Conservation (phyloP, 352 stramenopile genomes). For the Lagenidium giganteum region DNA sequence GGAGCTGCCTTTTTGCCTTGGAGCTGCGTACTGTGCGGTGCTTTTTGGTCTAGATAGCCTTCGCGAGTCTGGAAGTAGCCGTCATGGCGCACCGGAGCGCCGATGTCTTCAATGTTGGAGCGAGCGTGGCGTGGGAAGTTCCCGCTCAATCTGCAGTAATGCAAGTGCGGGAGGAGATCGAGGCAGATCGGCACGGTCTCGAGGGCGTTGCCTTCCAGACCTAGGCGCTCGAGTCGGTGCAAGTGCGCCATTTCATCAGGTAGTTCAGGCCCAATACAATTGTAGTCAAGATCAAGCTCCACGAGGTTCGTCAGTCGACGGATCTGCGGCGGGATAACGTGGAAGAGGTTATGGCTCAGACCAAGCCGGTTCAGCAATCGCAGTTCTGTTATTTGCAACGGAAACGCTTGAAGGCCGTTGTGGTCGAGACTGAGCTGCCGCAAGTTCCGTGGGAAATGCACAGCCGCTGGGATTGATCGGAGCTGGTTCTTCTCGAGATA, state of each 20-base stretch:
- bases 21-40: neutral
- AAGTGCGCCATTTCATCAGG: conserved; percentile 34
- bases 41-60: conserved; percentile 9
- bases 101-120: neutral
- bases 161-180: conserved; percentile 23
- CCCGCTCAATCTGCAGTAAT: conserved; percentile 42
- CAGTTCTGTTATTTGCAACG: conserved; percentile 39
- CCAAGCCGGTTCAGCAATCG: conserved; percentile 49
- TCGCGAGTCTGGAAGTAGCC: conserved; percentile 44
- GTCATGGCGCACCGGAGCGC: conserved; percentile 30
- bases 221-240: conserved; percentile 44
- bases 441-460: conserved; percentile 31
- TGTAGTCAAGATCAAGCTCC: conserved; percentile 64
- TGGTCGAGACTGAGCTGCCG: conserved; percentile 46
- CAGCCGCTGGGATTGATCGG: conserved; percentile 23
- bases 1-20: neutral
- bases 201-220: conserved; percentile 56
- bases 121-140: conserved; percentile 23
- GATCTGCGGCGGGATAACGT: conserved; percentile 32
- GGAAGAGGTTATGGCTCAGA: conserved; percentile 54
- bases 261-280: conserved; percentile 33
- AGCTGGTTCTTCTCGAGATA: conserved; percentile 67
- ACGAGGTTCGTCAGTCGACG: conserved; percentile 52
- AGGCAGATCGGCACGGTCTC: conserved; percentile 16
- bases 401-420: conserved; percentile 48